Conservation (phyloP, 2,329 filamentous ascomycete species). For the Talaromyces sp. region DNA sequence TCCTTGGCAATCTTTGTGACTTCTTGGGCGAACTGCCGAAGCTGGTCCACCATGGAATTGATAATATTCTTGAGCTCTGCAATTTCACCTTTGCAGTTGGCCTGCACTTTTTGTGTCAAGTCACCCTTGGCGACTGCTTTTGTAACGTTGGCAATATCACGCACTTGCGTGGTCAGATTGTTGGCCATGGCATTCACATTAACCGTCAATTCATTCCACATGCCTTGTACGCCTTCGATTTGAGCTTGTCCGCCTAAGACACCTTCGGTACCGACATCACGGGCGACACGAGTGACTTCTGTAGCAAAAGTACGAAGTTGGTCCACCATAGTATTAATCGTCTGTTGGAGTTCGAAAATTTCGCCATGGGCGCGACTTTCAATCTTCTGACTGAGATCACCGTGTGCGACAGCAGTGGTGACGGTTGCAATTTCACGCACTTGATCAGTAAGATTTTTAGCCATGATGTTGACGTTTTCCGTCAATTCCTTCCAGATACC, state of each 20-base stretch:
- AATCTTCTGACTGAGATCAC: constrained; percentile 72
- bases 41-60: constrained; percentile 95
- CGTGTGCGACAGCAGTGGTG: constrained; percentile 70
- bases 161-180: constrained; percentile 78
- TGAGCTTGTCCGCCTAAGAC: constrained; percentile 73
- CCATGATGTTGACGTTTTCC: constrained; percentile 75
- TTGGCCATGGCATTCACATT: constrained; percentile 82
- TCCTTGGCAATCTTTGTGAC: constrained; percentile 90
- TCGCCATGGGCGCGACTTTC: constrained; percentile 69
- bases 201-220: constrained; percentile 77
- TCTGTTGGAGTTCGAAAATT: constrained; percentile 71
- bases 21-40: constrained; percentile 89
- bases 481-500: constrained; percentile 94
- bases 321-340: constrained; percentile 81
- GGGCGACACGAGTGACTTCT: constrained; percentile 71
- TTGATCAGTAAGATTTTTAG: constrained; percentile 69
- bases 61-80: constrained; percentile 91
- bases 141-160: constrained; percentile 78
- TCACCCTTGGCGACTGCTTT: constrained; percentile 72
- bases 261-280: constrained; percentile 74
- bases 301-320: constrained; percentile 73
- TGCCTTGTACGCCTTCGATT: constrained; percentile 73
- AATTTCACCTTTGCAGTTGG: constrained; percentile 82
- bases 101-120: constrained; percentile 89
- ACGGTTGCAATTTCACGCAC: constrained; percentile 76